Evolutionary conservation across 176 grass and related monocot genomes (phyloP).

Genomic region (Aegilops sharonensis): DNA sequence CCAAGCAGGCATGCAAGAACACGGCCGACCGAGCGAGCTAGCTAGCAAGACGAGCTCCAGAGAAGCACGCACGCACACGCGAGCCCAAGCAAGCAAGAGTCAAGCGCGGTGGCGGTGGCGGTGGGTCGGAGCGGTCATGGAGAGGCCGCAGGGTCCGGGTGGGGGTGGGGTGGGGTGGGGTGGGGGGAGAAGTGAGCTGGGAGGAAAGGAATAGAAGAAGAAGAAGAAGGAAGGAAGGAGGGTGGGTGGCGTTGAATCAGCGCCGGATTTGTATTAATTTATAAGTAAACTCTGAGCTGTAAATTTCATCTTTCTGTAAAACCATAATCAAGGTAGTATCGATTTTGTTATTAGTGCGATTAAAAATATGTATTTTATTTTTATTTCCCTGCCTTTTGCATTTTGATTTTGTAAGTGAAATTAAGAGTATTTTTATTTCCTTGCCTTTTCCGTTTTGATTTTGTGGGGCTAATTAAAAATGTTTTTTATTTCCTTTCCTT

Average conservation of each 20-base stretch:
- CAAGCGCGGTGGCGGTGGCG: not conserved
- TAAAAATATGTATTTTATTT: too few species aligned
- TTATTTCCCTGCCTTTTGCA: too few species aligned
- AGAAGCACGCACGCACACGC: not conserved
- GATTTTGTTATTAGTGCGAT: not conserved
- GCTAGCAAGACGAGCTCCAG: not conserved
- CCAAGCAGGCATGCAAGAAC: slow-evolving; percentile 35
- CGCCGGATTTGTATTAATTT: not conserved
- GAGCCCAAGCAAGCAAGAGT: not conserved
- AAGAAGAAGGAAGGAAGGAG: not conserved
- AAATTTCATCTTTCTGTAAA: not conserved
- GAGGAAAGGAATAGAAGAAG: slow-evolving; percentile 34
- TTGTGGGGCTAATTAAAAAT: too few species aligned
- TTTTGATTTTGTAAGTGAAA: too few species aligned
- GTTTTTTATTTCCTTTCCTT: too few species aligned
- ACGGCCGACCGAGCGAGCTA: not conserved
- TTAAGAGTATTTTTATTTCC: too few species aligned
- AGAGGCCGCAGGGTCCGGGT: not conserved
- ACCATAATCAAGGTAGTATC: not conserved
- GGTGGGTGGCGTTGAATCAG: not conserved
- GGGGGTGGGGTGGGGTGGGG: too few species aligned
- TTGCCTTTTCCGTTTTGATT: too few species aligned
- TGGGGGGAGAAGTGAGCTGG: not conserved
- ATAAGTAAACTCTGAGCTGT: not conserved
- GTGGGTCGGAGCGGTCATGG: not conserved